Percentiles rank a stretch among this genome's conserved stretches.
These are phyloP conservation scores for Nigrospora oryzae DNA, from an alignment of 2,329 filamentous ascomycete species.

Conservation along the genomic window DNA sequence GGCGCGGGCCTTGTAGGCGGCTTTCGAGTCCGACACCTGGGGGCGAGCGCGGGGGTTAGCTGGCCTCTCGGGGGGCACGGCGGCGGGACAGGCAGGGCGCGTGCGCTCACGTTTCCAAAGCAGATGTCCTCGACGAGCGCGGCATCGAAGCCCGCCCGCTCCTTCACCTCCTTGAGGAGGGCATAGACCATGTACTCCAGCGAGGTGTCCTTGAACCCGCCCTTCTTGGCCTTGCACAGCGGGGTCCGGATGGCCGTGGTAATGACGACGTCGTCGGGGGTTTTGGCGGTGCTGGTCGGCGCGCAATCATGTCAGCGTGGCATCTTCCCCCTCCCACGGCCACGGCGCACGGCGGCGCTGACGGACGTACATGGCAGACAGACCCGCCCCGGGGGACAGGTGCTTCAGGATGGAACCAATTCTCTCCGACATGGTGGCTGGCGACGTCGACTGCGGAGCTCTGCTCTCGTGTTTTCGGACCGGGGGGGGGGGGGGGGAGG, in stretches of 20 bases:
- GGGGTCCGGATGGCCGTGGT: slow-evolving; percentile 87
- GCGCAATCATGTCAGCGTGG: not conserved
- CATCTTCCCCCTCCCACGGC: not conserved
- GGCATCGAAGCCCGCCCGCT: slow-evolving; percentile 70
- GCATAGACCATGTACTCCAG: slow-evolving; percentile 83
- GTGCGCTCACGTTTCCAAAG: slow-evolving; percentile 74
- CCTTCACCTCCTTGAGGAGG: slow-evolving; percentile 66
- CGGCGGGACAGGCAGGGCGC: not conserved
- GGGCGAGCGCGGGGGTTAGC: not conserved
- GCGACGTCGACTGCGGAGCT: too few species aligned
- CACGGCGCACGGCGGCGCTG: not conserved
- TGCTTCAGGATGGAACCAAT: slow-evolving; percentile 3
- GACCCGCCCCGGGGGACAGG: slow-evolving; percentile 2
- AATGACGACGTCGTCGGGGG: slow-evolving; percentile 93
- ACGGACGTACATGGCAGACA: slow-evolving; percentile 1
- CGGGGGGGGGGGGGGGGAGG: too few species aligned
- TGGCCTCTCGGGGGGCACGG: not conserved
- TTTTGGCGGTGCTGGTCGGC: slow-evolving; percentile 69
- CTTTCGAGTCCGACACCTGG: slow-evolving; percentile 74
- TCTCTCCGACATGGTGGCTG: not conserved
- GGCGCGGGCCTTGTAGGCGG: slow-evolving; percentile 84
- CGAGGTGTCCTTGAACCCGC: slow-evolving; percentile 88
- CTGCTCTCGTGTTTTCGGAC: too few species aligned
- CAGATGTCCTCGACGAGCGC: slow-evolving; percentile 81
- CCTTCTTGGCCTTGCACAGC: slow-evolving; percentile 80